A percentile compares a stretch with the other conserved stretches of the same genome.
These are phyloP conservation scores for Rosa lucieae DNA, from an alignment of 306 rosid species.

Conservation along the genomic window DNA sequence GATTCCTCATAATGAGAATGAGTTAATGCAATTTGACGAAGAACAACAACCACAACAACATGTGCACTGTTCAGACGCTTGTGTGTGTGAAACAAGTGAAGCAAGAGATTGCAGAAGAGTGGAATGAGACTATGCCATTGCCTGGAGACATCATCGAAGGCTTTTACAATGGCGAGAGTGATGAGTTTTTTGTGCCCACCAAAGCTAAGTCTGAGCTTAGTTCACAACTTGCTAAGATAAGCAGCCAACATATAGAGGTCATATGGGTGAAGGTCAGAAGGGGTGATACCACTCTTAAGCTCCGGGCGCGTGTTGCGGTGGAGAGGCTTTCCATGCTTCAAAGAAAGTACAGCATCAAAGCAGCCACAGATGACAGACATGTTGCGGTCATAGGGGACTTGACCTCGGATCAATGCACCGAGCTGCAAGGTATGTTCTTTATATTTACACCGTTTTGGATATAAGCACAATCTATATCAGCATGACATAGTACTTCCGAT, in stretches of 20 bases:
- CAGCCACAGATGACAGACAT: slow-evolving; percentile 60
- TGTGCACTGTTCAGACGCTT: slow-evolving; percentile 38
- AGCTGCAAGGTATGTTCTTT: slow-evolving; percentile 47
- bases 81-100: slow-evolving; percentile 71
- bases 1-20: neutral
- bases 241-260: slow-evolving; percentile 31
- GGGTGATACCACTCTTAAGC: slow-evolving; percentile 46
- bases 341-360: slow-evolving; percentile 52
- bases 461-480: neutral
- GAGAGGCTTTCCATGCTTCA: slow-evolving; percentile 46
- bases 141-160: slow-evolving; percentile 79
- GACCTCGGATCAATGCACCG: slow-evolving; percentile 54
- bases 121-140: slow-evolving; percentile 76
- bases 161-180: slow-evolving; percentile 21
- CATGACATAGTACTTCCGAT: neutral
- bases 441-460: neutral
- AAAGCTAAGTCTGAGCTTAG: slow-evolving; percentile 61
- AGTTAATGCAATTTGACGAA: neutral
- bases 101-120: slow-evolving; percentile 58
- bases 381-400: slow-evolving; percentile 56
- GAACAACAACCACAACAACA: slow-evolving; percentile 7
- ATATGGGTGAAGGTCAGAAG: slow-evolving; percentile 66
- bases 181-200: slow-evolving; percentile 37
- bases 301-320: slow-evolving; percentile 45
- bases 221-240: slow-evolving; percentile 51